phyloP scores from a whole-genome alignment of 208 protist genomes.

The Kentomonas sorsogonicus region DNA sequence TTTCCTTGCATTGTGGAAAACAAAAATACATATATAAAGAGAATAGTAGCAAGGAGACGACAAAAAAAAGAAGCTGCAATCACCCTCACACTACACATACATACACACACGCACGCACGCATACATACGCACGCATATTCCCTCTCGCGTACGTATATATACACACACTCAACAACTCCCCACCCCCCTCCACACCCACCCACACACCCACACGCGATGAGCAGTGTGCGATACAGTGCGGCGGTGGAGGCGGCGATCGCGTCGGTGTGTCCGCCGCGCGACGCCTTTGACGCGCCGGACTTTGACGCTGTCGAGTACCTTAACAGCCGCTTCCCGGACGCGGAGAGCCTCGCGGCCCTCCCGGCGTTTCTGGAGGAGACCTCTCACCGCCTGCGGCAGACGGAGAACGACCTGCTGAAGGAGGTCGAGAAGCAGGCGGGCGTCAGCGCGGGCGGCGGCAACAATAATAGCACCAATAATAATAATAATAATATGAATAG shows the following conservation, averaged over 20 bases:
- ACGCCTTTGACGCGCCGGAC: slow-evolving; percentile 70
- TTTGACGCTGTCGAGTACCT: slow-evolving; percentile 93
- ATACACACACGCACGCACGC: no score
- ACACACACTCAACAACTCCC: slow-evolving; percentile 10
- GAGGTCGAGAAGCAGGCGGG: slow-evolving; percentile 88
- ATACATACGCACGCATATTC: no score
- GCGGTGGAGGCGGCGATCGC: slow-evolving; percentile 76
- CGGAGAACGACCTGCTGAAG: slow-evolving; percentile 88
- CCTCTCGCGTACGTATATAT: background rate
- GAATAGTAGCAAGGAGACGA: no score
- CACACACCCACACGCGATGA: slow-evolving; percentile 10
- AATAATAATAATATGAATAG: background rate
- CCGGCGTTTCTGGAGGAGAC: slow-evolving; percentile 79
- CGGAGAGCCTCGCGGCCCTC: slow-evolving; percentile 78
- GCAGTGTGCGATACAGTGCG: slow-evolving; percentile 54
- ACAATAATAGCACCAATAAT: slow-evolving; percentile 18
- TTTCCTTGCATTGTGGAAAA: no score
- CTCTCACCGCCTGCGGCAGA: slow-evolving; percentile 72
- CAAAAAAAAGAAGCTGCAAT: no score
- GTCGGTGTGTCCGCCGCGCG: slow-evolving; percentile 68
- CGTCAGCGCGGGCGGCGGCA: no score
- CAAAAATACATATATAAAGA: no score
- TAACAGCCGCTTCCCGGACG: slow-evolving; percentile 90
- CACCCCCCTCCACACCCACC: no score
- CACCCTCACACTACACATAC: no score